These are phyloP conservation scores for Lachnellula subtilissima DNA, from an alignment of 2,329 filamentous ascomycete genomes.

Conservation along the genomic window DNA sequence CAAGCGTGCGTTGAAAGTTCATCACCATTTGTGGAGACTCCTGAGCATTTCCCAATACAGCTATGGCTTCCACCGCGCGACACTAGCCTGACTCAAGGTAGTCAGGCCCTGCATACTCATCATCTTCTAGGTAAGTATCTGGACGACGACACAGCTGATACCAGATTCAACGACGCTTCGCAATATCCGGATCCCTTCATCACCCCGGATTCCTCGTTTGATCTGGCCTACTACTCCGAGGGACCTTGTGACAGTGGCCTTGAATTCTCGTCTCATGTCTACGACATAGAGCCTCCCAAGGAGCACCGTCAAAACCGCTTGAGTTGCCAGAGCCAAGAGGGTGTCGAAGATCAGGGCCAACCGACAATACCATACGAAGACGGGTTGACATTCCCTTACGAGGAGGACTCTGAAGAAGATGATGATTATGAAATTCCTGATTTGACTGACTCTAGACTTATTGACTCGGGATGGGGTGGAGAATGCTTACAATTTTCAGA, in stretches of 20 bases:
- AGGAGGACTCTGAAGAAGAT: constrained; percentile 46
- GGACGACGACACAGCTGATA: constrained; percentile 33
- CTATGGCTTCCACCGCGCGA: constrained; percentile 16
- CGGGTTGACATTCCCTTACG: constrained; percentile 39
- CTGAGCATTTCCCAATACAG: constrained; percentile 25
- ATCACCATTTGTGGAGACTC: constrained; percentile 28
- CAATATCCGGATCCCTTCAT: background rate
- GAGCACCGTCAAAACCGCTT: constrained; percentile 8
- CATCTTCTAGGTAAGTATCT: constrained; percentile 47
- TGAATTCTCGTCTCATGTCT: background rate
- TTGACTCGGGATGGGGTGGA: constrained; percentile 69
- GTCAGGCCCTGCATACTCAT: constrained; percentile 30
- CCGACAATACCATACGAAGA: constrained; percentile 25
- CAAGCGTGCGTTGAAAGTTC: constrained; percentile 33
- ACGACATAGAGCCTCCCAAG: constrained; percentile 11
- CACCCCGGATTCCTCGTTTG: constrained; percentile 6
- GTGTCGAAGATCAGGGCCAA: constrained; percentile 26
- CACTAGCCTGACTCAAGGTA: constrained; percentile 22
- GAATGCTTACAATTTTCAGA: constrained; percentile 90
- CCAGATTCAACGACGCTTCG: background rate
- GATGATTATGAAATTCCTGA: constrained; percentile 52
- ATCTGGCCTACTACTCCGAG: constrained; percentile 1
- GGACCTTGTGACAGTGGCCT: background rate
- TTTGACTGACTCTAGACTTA: constrained; percentile 53
- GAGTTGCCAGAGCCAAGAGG: constrained; percentile 22